Evolutionary conservation across 2,329 filamentous ascomycete species (phyloP).

Genomic region (Aspergillus fijiensis): DNA sequence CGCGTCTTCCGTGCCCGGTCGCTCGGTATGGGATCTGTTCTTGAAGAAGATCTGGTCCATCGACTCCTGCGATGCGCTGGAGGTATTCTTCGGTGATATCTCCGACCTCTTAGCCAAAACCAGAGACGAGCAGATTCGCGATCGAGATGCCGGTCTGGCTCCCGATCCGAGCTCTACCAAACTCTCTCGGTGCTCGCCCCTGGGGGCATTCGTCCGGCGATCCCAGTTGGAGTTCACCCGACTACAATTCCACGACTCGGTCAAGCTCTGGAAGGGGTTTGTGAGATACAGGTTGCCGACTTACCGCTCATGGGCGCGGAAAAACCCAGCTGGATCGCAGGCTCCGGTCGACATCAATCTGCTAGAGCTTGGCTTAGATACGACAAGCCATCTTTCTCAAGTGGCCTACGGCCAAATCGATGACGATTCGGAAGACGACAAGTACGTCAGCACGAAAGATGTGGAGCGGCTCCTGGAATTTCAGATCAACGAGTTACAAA

Average conservation of each 20-base stretch:
- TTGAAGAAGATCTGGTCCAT: conserved; percentile 80
- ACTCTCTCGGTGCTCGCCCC: conserved; percentile 70
- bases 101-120: conserved; percentile 60
- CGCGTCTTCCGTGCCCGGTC: conserved; percentile 63
- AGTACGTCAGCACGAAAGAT: conserved; percentile 70
- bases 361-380: conserved; percentile 58
- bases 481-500: conserved; percentile 84
- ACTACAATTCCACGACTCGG: conserved; percentile 74
- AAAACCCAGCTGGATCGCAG: conserved; percentile 47
- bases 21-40: conserved; percentile 84
- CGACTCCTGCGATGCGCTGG: conserved; percentile 76
- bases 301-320: conserved; percentile 58
- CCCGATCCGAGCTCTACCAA: conserved; percentile 56
- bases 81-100: conserved; percentile 68
- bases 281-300: conserved; percentile 78
- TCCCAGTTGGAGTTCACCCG: conserved; percentile 76
- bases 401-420: conserved; percentile 53
- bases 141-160: conserved; percentile 54
- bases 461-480: conserved; percentile 80
- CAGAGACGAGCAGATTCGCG: conserved; percentile 59
- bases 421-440: conserved; percentile 41
- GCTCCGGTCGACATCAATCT: conserved; percentile 63
- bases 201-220: conserved; percentile 77
- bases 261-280: conserved; percentile 79
- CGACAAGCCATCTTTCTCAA: conserved; percentile 48